Base-by-base conservation (phyloP, 139 green algal species). In the Micractinium sp. region DNA sequence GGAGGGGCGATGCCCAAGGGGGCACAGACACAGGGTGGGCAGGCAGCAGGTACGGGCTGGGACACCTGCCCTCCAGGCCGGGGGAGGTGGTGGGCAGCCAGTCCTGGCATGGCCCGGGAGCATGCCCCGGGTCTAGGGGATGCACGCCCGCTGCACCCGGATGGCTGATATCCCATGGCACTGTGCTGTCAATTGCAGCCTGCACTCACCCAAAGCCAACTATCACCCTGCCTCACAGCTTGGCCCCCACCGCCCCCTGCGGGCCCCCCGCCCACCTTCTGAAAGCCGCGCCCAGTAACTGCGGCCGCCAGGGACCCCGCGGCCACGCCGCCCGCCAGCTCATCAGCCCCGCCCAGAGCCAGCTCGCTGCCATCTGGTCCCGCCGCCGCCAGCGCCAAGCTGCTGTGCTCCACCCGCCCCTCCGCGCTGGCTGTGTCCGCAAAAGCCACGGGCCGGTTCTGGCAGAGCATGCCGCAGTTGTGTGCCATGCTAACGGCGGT, bases 381-480 rank as follows among this genome's bases (percentile, higher is more conserved):
- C 13, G 77, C 94, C 31, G 94, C 83, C 2, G 89, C 89, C 86
- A 96, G 82, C 85, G 67, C 13, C 69, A 96, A 89, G 9, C 73
- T 29, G 23, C n/a, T 82, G 38, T 92, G 84, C 66, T 86, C 89
- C 74, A 92, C 84, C 13, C 79, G 67, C 53, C 85, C 89, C 81
- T 90, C 89, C 0, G 74, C 63, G 4, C 18, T 47, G 31, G 61
- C 74, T 0, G 89, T 92, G 60, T 89, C 89, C 23, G 82, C 81
- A 81, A 86, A 60, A 16, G 53, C 85, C 77, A 90, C 85, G n/a
- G 89, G 87, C 77, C 88, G 86, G 61, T 90, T 83, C 9, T 77
- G 85, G 74, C 81, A 89, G 36, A 98, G 92, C 67, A 99, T 99
- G 93, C 98, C 95, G 77, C 99, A 95, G 78, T 96, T 90, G 31